Evolutionary conservation across 2,329 filamentous ascomycete genomes (phyloP).

Genomic region (Fusarium continuum): DNA sequence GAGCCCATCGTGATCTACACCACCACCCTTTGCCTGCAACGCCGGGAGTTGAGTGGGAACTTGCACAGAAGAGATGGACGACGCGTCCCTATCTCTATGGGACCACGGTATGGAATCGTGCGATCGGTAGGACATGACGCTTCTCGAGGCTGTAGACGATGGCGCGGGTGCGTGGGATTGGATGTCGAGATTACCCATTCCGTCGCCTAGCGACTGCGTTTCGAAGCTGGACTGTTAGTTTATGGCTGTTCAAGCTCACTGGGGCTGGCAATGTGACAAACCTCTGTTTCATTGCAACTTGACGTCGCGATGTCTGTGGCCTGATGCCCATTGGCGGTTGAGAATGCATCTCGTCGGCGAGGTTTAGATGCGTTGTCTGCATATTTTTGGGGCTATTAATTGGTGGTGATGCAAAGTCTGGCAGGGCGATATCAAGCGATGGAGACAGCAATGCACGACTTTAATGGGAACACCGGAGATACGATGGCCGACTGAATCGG

Average conservation of each 20-base stretch:
- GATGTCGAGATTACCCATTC: constrained; percentile 13
- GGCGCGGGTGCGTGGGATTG: background rate
- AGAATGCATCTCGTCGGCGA: constrained; percentile 16
- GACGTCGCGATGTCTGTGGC: constrained; percentile 8
- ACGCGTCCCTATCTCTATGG: constrained; percentile 22
- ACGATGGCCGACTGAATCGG: background rate
- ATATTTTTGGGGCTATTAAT: constrained; percentile 2
- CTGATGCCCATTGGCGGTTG: constrained; percentile 11
- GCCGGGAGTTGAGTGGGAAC: constrained; percentile 25
- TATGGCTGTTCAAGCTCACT: no score
- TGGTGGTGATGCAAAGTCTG: no score
- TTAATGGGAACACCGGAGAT: background rate
- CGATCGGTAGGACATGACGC: constrained; percentile 26
- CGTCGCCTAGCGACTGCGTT: constrained; percentile 23
- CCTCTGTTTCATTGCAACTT: constrained; percentile 14
- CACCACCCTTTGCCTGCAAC: constrained; percentile 30
- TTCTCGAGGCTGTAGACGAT: constrained; percentile 25
- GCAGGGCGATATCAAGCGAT: no score
- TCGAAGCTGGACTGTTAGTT: constrained; percentile 12
- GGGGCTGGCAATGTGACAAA: background rate
- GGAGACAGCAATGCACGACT: background rate
- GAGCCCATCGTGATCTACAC: constrained; percentile 29
- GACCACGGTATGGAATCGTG: constrained; percentile 25
- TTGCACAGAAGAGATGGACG: constrained; percentile 31
- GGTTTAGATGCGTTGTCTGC: constrained; percentile 19